A percentile compares a stretch with the other conserved stretches of the same genome.
phyloP scores from a whole-genome alignment of 2,329 filamentous ascomycete species.

The Fusarium tricinctum region DNA sequence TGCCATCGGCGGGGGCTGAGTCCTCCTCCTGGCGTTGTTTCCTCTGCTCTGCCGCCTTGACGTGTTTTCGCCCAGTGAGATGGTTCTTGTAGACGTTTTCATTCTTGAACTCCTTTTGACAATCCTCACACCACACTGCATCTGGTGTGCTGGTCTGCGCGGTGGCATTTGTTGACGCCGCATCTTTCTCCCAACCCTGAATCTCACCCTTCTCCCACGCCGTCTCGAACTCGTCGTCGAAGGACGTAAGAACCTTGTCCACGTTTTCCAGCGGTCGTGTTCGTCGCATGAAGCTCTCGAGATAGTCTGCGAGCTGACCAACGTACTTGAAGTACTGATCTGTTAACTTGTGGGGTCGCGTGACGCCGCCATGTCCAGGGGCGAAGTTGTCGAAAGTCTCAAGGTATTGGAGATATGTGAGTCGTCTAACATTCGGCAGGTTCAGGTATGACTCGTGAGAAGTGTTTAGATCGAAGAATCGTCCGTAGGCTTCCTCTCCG shows the following conservation, averaged over 20 bases:
- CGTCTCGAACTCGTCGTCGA: conserved; percentile 86
- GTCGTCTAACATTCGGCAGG: conserved; percentile 84
- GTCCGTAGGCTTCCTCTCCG: conserved; percentile 92
- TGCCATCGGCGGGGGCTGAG: conserved; percentile 50
- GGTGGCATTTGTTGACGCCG: conserved; percentile 53
- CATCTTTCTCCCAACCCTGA: conserved; percentile 80
- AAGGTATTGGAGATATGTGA: conserved; percentile 93
- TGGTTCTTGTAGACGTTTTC: conserved; percentile 94
- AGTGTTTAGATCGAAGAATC: conserved; percentile 89
- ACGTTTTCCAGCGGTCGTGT: conserved; percentile 89
- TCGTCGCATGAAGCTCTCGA: conserved; percentile 88
- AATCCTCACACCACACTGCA: conserved; percentile 90
- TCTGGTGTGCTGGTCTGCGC: conserved; percentile 62
- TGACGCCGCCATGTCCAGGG: conserved; percentile 79
- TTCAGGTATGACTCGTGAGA: conserved; percentile 93
- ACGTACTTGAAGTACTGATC: conserved; percentile 95
- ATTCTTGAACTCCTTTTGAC: conserved; percentile 95
- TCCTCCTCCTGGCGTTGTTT: conserved; percentile 63
- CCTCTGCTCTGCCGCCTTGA: conserved; percentile 81
- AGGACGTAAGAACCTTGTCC: conserved; percentile 79
- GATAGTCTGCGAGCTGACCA: conserved; percentile 81
- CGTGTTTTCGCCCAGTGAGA: conserved; percentile 91
- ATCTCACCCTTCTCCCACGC: conserved; percentile 86
- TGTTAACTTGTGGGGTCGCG: conserved; percentile 86
- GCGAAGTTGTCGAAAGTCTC: conserved; percentile 91